phyloP scores from a whole-genome alignment of 1,284 basidiomycete species.

The Phellopilus nigrolimitatus region DNA sequence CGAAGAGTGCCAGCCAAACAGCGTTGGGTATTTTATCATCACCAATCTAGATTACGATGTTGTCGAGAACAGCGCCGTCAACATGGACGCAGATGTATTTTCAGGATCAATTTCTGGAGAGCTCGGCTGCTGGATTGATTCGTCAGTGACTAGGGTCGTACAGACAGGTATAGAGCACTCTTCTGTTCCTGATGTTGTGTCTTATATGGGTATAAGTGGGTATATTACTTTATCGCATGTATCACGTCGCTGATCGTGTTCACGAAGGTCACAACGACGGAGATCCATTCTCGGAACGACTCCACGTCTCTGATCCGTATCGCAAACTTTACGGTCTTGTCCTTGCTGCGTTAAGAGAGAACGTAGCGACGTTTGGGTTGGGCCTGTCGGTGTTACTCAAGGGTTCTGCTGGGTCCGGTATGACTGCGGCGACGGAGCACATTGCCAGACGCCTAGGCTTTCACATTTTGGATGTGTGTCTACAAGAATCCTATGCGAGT shows the following conservation, averaged over 20 bases:
- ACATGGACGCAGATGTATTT: conserved; percentile 39
- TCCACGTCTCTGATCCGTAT: conserved; percentile 26
- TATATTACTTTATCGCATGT: conserved; percentile 10
- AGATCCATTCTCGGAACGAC: neutral
- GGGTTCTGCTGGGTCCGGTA: conserved; percentile 72
- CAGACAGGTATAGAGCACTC: conserved; percentile 77
- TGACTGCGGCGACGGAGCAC: conserved; percentile 54
- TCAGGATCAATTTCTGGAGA: conserved; percentile 55
- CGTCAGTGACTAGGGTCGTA: conserved; percentile 65
- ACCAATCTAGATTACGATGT: conserved; percentile 72
- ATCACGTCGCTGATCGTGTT: conserved; percentile 13
- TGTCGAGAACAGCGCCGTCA: conserved; percentile 32
- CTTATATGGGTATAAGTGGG: conserved; percentile 53
- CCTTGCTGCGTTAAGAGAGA: conserved; percentile 50
- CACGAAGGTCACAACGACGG: conserved; percentile 10
- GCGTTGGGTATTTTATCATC: conserved; percentile 72
- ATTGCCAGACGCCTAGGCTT: conserved; percentile 67
- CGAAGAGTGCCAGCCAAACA: conserved; percentile 26
- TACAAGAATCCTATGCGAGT: too few species aligned
- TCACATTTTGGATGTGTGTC: conserved; percentile 73
- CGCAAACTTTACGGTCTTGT: conserved; percentile 45
- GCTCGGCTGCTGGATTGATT: conserved; percentile 85
- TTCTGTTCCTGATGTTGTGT: conserved; percentile 54
- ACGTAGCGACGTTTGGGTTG: conserved; percentile 56
- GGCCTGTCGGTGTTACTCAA: conserved; percentile 67